Percentiles rank a stretch among this genome's conserved stretches.
These are phyloP conservation scores for Scheffersomyces stipitis DNA, from an alignment of 805 yeast species.

Conservation along the genomic window DNA sequence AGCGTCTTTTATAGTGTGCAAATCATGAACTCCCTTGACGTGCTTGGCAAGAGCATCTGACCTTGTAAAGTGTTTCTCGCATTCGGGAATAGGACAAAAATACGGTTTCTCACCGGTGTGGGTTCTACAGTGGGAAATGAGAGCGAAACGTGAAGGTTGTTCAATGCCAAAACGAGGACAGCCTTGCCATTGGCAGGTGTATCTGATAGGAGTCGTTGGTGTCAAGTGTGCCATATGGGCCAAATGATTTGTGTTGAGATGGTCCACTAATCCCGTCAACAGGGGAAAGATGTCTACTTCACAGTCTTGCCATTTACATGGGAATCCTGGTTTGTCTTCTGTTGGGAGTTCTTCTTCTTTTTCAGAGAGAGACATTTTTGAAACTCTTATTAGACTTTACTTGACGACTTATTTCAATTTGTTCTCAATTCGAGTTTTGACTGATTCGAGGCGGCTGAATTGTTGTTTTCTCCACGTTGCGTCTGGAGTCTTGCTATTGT, in stretches of 20 bases:
- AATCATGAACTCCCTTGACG: slow-evolving; percentile 58
- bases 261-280: slow-evolving; percentile 30
- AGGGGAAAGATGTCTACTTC: slow-evolving; percentile 12
- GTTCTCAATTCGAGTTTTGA: no score
- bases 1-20: slow-evolving; percentile 40
- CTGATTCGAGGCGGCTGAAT: no score
- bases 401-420: no score
- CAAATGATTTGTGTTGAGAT: slow-evolving; percentile 31
- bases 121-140: slow-evolving; percentile 60
- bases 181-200: slow-evolving; percentile 61
- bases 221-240: slow-evolving; percentile 17
- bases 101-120: slow-evolving; percentile 67
- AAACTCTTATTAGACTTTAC: no score
- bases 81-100: slow-evolving; percentile 65
- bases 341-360: no score
- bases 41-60: slow-evolving; percentile 67
- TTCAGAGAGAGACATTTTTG: no score
- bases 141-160: slow-evolving; percentile 56
- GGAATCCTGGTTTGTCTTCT: no score
- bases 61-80: slow-evolving; percentile 57
- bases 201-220: slow-evolving; percentile 30
- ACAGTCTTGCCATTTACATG: slow-evolving; percentile 38
- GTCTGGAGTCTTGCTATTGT: no score
- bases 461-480: no score
- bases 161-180: slow-evolving; percentile 53